phyloP scores from a whole-genome alignment of 169 alveolate species.

The Cryptosporidium parvum region DNA sequence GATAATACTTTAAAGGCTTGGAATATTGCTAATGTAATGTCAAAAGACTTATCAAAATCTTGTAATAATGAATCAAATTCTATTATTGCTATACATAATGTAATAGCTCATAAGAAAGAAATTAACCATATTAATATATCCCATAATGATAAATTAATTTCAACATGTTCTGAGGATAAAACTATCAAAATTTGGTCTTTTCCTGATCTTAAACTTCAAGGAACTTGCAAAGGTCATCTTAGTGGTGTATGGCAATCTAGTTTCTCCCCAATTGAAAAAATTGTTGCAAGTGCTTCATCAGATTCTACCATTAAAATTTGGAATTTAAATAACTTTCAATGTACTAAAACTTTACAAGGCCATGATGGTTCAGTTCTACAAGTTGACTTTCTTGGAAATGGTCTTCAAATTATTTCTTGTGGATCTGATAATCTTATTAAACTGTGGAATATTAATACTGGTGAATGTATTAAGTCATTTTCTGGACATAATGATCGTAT shows the following conservation, averaged over 20 bases:
- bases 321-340: conserved; percentile 86
- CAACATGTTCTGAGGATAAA: conserved; percentile 88
- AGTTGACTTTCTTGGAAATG: conserved; percentile 85
- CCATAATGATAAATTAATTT: conserved; percentile 78
- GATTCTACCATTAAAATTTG: conserved; percentile 90
- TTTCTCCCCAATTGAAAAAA: conserved; percentile 84
- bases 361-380: conserved; percentile 89
- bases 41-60: not conserved
- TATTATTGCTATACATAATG: conserved; percentile 38
- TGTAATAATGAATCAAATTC: conserved; percentile 74
- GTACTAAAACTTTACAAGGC: conserved; percentile 87
- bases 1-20: conserved; percentile 83
- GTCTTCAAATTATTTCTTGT: conserved; percentile 85
- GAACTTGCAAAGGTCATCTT: conserved; percentile 84
- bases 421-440: conserved; percentile 88
- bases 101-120: conserved; percentile 70
- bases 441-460: conserved; percentile 88
- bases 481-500: conserved; percentile 88
- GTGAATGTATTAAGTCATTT: conserved; percentile 85
- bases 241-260: conserved; percentile 83
- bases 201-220: conserved; percentile 68
- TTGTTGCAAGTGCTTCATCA: conserved; percentile 87
- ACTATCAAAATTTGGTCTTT: conserved; percentile 85
- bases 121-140: conserved; percentile 45
- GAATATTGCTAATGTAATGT: conserved; percentile 59